A percentile compares a stretch with the other conserved stretches of the same genome.
Evolutionary conservation across 129 eudicot genomes (phyloP).

Genomic region (Escallonia herrerae): DNA sequence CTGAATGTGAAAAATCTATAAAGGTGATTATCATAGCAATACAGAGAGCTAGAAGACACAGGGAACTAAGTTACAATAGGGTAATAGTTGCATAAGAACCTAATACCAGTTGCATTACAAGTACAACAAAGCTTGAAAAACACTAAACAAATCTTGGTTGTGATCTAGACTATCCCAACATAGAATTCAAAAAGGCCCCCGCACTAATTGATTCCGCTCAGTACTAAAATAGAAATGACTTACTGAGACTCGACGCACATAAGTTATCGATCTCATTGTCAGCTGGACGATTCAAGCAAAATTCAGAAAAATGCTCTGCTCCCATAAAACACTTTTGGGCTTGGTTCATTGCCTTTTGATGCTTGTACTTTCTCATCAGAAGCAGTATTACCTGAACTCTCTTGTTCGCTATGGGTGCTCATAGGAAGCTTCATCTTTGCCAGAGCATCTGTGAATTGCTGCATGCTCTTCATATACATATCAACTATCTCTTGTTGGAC

Average conservation of each 20-base stretch:
- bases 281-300: not conserved
- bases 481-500: constrained; percentile 43
- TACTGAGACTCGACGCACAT: not conserved
- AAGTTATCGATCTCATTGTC: not conserved
- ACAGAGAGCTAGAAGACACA: not conserved
- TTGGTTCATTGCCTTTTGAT: constrained; percentile 22
- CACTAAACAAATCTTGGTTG: constrained; percentile 10
- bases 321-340: constrained; percentile 42
- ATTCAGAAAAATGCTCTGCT: constrained; percentile 47
- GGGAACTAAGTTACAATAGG: not conserved
- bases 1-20: not conserved
- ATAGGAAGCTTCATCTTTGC: constrained; percentile 38
- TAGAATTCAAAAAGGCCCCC: not conserved
- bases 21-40: not conserved
- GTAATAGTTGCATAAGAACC: not conserved
- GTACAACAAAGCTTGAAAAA: constrained; percentile 17
- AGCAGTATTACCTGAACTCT: constrained; percentile 13
- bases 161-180: constrained; percentile 6
- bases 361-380: constrained; percentile 16
- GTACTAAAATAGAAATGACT: constrained; percentile 1
- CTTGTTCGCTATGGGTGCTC: constrained; percentile 13
- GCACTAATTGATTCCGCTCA: constrained; percentile 3
- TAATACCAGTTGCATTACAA: constrained; percentile 15
- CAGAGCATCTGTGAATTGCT: constrained; percentile 42
- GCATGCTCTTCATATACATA: constrained; percentile 48